Evolutionary conservation across 2,329 filamentous ascomycete genomes (phyloP), one percentile per base, ranked within the genome.

Genomic region (Thermothelomyces thermophilus): DNA sequence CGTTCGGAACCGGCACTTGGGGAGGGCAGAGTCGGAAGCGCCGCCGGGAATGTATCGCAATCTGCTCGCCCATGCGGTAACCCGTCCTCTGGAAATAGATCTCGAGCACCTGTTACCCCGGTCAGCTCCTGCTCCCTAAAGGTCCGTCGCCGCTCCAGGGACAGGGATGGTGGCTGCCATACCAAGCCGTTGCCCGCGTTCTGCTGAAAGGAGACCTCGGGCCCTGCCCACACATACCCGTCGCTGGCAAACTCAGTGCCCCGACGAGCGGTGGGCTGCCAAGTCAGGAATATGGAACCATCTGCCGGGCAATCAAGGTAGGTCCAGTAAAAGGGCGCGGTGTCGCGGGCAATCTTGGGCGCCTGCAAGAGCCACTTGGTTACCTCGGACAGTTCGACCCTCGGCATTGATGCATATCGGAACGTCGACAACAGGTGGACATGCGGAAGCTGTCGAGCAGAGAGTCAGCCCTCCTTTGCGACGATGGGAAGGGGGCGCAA

Each of bases 251-350:
- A 95, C 60, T 83, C 84, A 1, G 79, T 82, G 3, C 80, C 81
- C 48, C 87, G 68, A 51, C 83, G 79, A 60, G 83, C 77, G 46
- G 86, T 73, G 2, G 91, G 86, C 66, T 96, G 90, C 91, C 91
- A 97, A 46, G 86, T 86, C 56, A 97, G 75, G 64, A 93, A 80
- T 39, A 95, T 79, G 8, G 84, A 85, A 49, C 90, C 90, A 68
- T 95, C 88, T 46, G 77, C 77, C 10, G 91, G 91, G 46, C 82
- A 79, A 60, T 93, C 83, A 50, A 97, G 80, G 66, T 91, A 95
- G 40, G 86, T 90, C 91, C 91, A 98, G 69, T 85, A 87, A 76
- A 98, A 90, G 2, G 91, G 82, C 42, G 90, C 84, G 56, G 83
- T 76, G 63, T 94, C 86, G 67, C 88, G 87, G 59, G 90, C 86